These are phyloP conservation scores for Penicillium sp. DNA, from an alignment of 2,329 filamentous ascomycete species.

Conservation along the genomic window DNA sequence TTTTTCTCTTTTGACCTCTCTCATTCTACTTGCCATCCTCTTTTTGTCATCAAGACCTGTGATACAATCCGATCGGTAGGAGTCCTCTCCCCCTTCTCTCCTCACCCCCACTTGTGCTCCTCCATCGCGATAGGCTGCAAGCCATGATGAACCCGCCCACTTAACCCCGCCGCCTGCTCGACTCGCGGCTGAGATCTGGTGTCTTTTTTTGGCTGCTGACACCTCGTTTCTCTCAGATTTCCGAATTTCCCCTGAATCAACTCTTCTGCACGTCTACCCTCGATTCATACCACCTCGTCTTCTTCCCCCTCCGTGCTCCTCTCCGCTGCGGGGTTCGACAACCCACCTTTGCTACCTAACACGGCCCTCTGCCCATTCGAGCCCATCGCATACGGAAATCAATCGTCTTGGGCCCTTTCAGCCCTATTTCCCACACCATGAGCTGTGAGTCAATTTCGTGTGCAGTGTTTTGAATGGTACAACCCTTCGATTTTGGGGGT, in stretches of 20 bases:
- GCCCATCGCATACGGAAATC: constrained; percentile 20
- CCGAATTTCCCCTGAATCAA: constrained; percentile 6
- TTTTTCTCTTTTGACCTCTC: not conserved
- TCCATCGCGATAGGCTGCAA: constrained; percentile 11
- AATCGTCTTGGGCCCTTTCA: constrained; percentile 19
- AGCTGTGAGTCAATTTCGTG: constrained; percentile 34
- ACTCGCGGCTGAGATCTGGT: constrained; percentile 19
- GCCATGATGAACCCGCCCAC: constrained; percentile 12
- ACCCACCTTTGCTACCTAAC: constrained; percentile 30
- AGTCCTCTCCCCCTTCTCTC: not conserved
- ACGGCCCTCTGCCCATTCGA: constrained; percentile 21
- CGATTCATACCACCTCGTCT: not conserved
- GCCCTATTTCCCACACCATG: constrained; percentile 32
- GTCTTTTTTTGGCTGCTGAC: constrained; percentile 10
- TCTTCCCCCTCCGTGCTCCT: constrained; percentile 8
- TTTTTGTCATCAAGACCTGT: not conserved
- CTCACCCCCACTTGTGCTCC: not conserved
- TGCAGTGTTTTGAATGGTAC: constrained; percentile 9
- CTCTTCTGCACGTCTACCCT: not conserved
- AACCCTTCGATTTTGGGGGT: constrained; percentile 1
- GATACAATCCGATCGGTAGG: not conserved
- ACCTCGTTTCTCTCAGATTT: constrained; percentile 4
- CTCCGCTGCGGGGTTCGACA: constrained; percentile 30
- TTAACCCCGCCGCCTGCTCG: constrained; percentile 18
- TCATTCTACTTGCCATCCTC: not conserved